Percentiles rank a stretch among this genome's conserved stretches.
Conservation (phyloP, 2,329 filamentous ascomycete genomes). For the Paradendryphiella salina region DNA sequence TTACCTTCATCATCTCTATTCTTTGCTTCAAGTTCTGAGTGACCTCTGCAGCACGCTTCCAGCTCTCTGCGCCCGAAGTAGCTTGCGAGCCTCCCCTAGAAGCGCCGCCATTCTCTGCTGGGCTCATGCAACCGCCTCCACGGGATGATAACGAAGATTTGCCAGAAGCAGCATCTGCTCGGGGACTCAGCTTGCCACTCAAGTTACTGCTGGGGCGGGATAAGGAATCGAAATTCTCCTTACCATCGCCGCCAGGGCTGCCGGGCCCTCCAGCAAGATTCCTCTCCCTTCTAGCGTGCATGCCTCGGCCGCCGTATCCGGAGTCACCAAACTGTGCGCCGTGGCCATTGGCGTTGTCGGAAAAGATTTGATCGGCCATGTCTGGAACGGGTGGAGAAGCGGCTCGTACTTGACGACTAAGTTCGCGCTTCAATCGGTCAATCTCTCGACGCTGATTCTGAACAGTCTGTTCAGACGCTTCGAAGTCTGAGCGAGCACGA, state of each 20-base stretch:
- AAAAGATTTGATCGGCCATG: slow-evolving; percentile 55
- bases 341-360: slow-evolving; percentile 56
- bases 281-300: slow-evolving; percentile 40
- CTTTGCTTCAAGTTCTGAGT: slow-evolving; percentile 95
- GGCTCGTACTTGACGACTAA: slow-evolving; percentile 58
- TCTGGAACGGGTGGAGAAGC: slow-evolving; percentile 60
- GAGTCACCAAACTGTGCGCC: slow-evolving; percentile 45
- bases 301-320: slow-evolving; percentile 47
- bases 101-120: slow-evolving; percentile 31
- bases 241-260: slow-evolving; percentile 50
- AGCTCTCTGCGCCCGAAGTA: slow-evolving; percentile 69
- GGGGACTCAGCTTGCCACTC: slow-evolving; percentile 48
- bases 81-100: slow-evolving; percentile 35
- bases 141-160: slow-evolving; percentile 41
- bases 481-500: slow-evolving; percentile 84
- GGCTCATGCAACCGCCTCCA: slow-evolving; percentile 41
- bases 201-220: slow-evolving; percentile 41
- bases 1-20: slow-evolving; percentile 96
- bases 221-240: slow-evolving; percentile 52
- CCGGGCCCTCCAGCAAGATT: slow-evolving; percentile 33
- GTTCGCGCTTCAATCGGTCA: slow-evolving; percentile 88
- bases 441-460: slow-evolving; percentile 85
- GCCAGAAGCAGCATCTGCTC: slow-evolving; percentile 37
- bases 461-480: slow-evolving; percentile 83
- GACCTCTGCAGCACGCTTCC: slow-evolving; percentile 95